phyloP scores from a whole-genome alignment of 2,329 filamentous ascomycete genomes.

The Fusarium globosum region DNA sequence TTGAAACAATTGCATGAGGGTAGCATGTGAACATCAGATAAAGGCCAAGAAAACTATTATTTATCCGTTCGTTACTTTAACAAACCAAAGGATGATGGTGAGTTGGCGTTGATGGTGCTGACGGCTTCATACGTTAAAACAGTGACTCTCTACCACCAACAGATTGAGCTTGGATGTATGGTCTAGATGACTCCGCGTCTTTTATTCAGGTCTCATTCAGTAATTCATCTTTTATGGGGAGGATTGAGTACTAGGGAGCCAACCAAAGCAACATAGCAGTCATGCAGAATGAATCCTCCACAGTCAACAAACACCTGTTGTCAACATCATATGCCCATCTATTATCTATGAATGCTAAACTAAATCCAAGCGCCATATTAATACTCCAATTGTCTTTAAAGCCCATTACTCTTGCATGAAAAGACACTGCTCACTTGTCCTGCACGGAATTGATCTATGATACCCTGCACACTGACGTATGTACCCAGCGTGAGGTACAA shows the following conservation, averaged over 20 bases:
- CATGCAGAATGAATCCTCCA: not conserved
- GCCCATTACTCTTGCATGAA: slow-evolving; percentile 76
- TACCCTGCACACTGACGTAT: slow-evolving; percentile 79
- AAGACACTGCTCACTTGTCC: slow-evolving; percentile 78
- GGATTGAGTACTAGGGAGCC: not conserved
- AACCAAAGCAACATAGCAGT: not conserved
- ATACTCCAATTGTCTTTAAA: slow-evolving; percentile 43
- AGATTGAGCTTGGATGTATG: not conserved
- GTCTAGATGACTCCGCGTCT: rapidly evolving
- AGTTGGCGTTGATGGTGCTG: not conserved
- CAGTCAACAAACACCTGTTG: not conserved
- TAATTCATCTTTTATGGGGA: not conserved
- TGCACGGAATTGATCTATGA: slow-evolving; percentile 77
- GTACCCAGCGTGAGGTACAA: slow-evolving; percentile 85
- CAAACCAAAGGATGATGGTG: not conserved
- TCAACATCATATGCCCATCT: not conserved
- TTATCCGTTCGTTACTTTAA: rapidly evolving
- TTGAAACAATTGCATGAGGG: too few relatives aligned
- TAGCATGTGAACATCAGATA: not conserved
- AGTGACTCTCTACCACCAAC: not conserved
- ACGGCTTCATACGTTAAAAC: not conserved
- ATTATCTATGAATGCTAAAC: not conserved
- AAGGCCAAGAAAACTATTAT: rapidly evolving
- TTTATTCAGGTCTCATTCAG: rapidly evolving
- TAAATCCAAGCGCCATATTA: not conserved